Base-by-base conservation (phyloP, 2,329 filamentous ascomycete genomes). In the Verruconis gallopava region DNA sequence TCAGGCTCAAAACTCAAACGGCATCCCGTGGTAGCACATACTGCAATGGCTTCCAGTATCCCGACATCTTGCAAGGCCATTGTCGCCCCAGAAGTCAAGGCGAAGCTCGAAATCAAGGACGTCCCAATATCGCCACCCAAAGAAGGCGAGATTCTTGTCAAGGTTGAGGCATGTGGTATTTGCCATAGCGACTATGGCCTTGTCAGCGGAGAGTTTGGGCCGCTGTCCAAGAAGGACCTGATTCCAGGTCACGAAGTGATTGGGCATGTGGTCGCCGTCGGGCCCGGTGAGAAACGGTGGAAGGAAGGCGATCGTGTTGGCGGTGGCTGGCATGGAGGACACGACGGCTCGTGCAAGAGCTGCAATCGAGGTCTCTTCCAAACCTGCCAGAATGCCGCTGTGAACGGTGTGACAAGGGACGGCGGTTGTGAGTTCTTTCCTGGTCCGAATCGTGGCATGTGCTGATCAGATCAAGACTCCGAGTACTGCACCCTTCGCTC, bases 221-320 rank as follows among this genome's bases (percentile, higher is more conserved):
- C 72, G 34, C 51, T 67, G 15, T 78, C 36, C n/a, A 36, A 48
- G 3, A 66, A 61, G 50, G 79, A 79, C 1, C 68, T 73, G 4
- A 60, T 77, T 2, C 76, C 79, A 0, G 82, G 82, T 17, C 82
- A 88, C 58, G 81, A 86, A 56, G 63, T 80, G 22, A 71, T 86
- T 42, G 81, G 81, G 9, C 71, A 74, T 11, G 66, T 86, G 3
- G 77, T 73, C 13, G 71, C 72, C 4, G 56, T 83, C 1, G 75
- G 76, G 4, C 62, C 69, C 0, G 62, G 57, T 2, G 77, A 79
- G 40, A 71, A 66, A 43, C 62, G 64, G 18, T 77, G 79, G 64
- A 66, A 72, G 44, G 62, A 73, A 1, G 80, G 80, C 5, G 78
- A 84, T 43, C 67, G 76, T 2, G 73, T 84, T 3, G 82, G 82